Conservation (phyloP, 2,329 filamentous ascomycete species). For the Xylariaceae sp. region DNA sequence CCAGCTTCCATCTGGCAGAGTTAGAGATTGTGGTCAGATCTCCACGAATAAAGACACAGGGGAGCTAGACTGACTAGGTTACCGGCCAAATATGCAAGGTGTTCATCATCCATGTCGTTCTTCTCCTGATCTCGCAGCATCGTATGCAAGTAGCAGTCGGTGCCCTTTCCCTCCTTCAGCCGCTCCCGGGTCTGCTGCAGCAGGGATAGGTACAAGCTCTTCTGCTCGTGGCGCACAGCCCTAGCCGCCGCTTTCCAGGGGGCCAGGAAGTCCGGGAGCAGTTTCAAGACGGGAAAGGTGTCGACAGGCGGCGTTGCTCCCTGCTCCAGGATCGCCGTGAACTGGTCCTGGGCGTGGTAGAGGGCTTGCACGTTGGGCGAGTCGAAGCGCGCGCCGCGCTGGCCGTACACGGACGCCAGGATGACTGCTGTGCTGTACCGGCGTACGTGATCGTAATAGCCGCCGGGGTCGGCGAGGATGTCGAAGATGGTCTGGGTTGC, state of each 20-base stretch:
- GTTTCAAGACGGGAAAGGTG: conserved; percentile 13
- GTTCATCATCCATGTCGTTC: conserved; percentile 22
- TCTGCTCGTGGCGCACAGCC: conserved; percentile 7
- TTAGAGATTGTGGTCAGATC: conserved; percentile 11
- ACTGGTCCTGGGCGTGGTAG: conserved; percentile 1
- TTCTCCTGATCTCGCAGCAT: conserved; percentile 10
- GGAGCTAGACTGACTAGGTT: not conserved
- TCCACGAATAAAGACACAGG: not conserved
- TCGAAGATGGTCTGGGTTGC: conserved; percentile 1
- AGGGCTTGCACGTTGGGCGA: not conserved
- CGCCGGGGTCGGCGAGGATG: not conserved
- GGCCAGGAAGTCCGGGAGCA: conserved; percentile 14
- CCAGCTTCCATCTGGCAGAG: conserved; percentile 30
- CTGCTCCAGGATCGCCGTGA: conserved; percentile 1
- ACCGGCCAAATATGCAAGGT: conserved; percentile 22
- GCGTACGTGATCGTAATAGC: conserved; percentile 1
- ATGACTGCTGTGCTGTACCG: conserved; percentile 1
- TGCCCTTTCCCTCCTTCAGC: conserved; percentile 5
- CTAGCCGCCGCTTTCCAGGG: conserved; percentile 11
- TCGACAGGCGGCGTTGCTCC: conserved; percentile 8
- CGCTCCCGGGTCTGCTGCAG: conserved; percentile 6
- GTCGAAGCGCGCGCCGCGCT: conserved; percentile 1
- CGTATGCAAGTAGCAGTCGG: conserved; percentile 9
- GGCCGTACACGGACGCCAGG: not conserved
- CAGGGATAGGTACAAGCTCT: conserved; percentile 11